Base-by-base conservation (phyloP, 108 stramenopile genomes). In the Cyclotella choctawhatcheeana region DNA sequence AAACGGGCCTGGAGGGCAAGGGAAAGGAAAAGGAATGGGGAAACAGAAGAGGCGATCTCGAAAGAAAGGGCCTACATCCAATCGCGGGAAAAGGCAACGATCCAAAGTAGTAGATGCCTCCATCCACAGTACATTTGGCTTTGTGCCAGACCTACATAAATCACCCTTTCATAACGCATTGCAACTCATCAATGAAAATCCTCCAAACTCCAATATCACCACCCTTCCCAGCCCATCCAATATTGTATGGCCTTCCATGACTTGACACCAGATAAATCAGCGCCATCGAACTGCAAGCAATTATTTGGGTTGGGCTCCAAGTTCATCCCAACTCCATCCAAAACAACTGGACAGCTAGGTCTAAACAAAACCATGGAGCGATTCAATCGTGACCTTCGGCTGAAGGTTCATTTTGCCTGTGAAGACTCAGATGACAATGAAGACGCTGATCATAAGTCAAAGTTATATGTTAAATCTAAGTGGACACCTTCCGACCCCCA, bases 391-490 rank as follows among this genome's bases (percentile, higher is more conserved):
- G 48, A 50, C 48, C n/a, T 50, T n/a, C 17, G 8, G 16, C 8
- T 50, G 4, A 50, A 50, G n/a, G 48, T 50, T 4, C 17, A 18
- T n/a, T 50, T 17, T n/a, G 13, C 18, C n/a, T 8, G 48, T 50
- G 37, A 40, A 8, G 37, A 4, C 18, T 8, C 8, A 8, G n/a
- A 50, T 8, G 48, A 4, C n/a, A 50, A 7, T 4, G n/a, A 16
- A n/a, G 18, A 18, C 17, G n/a, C 18, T 16, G n/a, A 4, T 4
- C 13, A 20, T 4, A 7, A 4, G 14, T 20, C 48, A 17, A 50
- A 50, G 18, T n/a, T 50, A 4, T 50, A 50, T n/a, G 48, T 50
- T n/a, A 50, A 50, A n/a, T 50, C 48, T n/a, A 50, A 50, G n/a
- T 50, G 48, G 48, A 50, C 7, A 8, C 48, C 48, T n/a, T n/a